Conservation (phyloP, 805 yeast genomes). For the Saturnispora kantuleensis region DNA sequence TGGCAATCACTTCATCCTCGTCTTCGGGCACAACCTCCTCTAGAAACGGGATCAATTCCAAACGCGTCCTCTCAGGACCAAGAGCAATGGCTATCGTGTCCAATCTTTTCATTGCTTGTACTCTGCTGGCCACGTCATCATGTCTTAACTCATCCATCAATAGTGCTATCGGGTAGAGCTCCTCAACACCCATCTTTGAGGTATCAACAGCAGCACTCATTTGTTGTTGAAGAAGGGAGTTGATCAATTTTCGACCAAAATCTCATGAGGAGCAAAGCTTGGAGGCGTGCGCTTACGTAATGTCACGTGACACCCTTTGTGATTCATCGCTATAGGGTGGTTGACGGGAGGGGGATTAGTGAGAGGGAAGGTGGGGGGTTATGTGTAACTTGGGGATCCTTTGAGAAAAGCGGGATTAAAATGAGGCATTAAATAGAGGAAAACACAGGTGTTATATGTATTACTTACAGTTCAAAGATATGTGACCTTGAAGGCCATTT, state of each 20-base stretch:
- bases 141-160: conserved; percentile 92
- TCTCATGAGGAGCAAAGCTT: no score
- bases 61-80: conserved; percentile 87
- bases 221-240: neutral
- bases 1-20: conserved; percentile 95
- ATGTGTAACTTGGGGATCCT: no score
- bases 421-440: no score
- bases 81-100: conserved; percentile 92
- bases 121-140: conserved; percentile 89
- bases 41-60: conserved; percentile 82
- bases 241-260: neutral
- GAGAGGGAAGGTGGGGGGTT: no score
- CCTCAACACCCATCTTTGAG: conserved; percentile 29
- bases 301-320: no score
- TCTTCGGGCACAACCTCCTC: conserved; percentile 90
- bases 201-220: conserved; percentile 6
- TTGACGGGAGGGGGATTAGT: no score
- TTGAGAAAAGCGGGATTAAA: no score
- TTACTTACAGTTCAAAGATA: neutral
- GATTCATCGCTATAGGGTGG: no score
- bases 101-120: conserved; percentile 87
- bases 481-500: conserved; percentile 7
- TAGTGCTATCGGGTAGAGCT: conserved; percentile 87
- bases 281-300: no score
- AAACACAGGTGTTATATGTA: no score